Base-by-base conservation (phyloP, 345 rosid species). In the Eucalyptus curtisii region DNA sequence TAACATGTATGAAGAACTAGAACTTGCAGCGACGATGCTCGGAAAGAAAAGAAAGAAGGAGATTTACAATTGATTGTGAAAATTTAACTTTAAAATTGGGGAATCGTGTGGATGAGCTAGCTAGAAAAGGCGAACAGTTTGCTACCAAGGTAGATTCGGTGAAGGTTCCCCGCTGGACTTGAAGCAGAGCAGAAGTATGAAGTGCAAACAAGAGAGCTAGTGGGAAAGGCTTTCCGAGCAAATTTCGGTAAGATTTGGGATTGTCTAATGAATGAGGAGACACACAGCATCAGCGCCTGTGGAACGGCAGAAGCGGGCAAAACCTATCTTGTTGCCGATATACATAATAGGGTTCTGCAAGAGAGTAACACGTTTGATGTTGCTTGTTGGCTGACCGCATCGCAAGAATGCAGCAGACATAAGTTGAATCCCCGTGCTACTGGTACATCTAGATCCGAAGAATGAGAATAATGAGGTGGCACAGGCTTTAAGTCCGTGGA, bases 241-340 rank as follows among this genome's bases (percentile, higher is more conserved):
- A 64, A 64, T 64, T 64, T 31, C 0, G 37, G 76, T n/a, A 64
- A n/a, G 76, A 64, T n/a, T 64, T n/a, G 76, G 76, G 40, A 64
- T n/a, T 64, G 76, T n/a, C 17, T 64, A 64, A 2, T 64, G 40
- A 64, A 64, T 1, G 37, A 64, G 40, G 40, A 64, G 76, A 64
- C 17, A 7, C 37, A n/a, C 40, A 0, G 76, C 76, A 64, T n/a
- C 40, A 6, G 22, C 76, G 0, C 31, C 76, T 64, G 76, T n/a
- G 31, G 40, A 64, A 64, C 1, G 10, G 40, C 5, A 1, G 76
- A 33, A 64, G 40, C 33, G 0, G 37, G 76, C 40, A 64, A 64
- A 64, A 55, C 6, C 30, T 14, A 0, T 64, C 76, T 14, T 14
- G 76, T 64, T 31, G 7, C 37, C 19, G 37, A 7, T n/a, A 15